These are phyloP conservation scores for Globisporangium iwayamae DNA, from an alignment of 352 stramenopile species.

Conservation along the genomic window DNA sequence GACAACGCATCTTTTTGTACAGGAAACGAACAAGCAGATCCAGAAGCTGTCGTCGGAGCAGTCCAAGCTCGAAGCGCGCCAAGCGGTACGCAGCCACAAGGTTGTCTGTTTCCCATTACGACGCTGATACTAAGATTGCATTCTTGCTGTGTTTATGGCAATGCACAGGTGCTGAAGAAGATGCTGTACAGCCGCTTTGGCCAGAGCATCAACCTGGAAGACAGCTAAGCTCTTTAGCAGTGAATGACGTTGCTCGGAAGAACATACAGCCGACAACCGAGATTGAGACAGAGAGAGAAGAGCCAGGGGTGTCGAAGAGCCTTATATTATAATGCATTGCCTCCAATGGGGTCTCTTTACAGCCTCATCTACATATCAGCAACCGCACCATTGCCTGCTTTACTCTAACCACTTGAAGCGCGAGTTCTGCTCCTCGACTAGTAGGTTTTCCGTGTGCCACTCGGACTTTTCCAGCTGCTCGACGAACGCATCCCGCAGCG, in stretches of 20 bases:
- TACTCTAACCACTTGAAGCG: slow-evolving; percentile 52
- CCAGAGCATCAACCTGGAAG: slow-evolving; percentile 96
- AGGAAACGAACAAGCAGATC: slow-evolving; percentile 74
- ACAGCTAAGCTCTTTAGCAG: slow-evolving; percentile 50
- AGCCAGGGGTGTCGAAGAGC: neutral
- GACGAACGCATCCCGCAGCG: slow-evolving; percentile 33
- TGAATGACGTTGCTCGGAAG: too few relatives aligned
- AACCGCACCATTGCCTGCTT: neutral
- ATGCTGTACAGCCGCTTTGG: slow-evolving; percentile 95
- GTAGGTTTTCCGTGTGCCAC: slow-evolving; percentile 61
- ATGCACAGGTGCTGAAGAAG: slow-evolving; percentile 80
- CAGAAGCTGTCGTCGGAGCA: slow-evolving; percentile 86
- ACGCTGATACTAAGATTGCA: too few relatives aligned
- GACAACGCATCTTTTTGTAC: neutral
- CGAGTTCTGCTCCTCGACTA: slow-evolving; percentile 55
- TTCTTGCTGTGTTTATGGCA: neutral
- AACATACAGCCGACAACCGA: neutral
- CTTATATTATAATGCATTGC: neutral
- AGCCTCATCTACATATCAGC: neutral
- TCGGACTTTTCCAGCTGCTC: slow-evolving; percentile 32
- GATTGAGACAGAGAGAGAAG: neutral
- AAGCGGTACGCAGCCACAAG: slow-evolving; percentile 52
- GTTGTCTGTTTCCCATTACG: neutral
- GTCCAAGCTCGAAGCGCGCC: slow-evolving; percentile 83
- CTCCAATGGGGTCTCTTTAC: neutral